These are phyloP conservation scores for Physcomitrellopsis africana DNA, from an alignment of 225 moss, liverwort and hornwort genomes.

Conservation along the genomic window DNA sequence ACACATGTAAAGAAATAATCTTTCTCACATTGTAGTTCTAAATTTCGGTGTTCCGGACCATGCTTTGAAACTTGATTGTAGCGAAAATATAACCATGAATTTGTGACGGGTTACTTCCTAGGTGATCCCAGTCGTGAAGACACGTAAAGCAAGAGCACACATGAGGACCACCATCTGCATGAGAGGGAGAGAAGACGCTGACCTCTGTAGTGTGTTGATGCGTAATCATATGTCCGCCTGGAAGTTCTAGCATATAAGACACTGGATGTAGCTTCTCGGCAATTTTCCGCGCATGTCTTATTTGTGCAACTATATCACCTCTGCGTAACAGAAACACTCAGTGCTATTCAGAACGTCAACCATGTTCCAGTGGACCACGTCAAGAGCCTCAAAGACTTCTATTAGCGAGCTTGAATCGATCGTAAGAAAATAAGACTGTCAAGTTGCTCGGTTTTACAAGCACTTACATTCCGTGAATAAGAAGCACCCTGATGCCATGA, in stretches of 20 bases:
- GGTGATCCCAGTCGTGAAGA: not conserved
- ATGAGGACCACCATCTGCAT: not conserved
- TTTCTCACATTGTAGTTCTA: conserved; percentile 1
- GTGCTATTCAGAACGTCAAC: conserved; percentile 19
- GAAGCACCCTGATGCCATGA: conserved; percentile 64
- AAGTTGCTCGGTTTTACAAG: too few relatives aligned
- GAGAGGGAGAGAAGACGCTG: not conserved
- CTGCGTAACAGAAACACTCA: conserved; percentile 43
- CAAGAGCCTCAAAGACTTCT: not conserved
- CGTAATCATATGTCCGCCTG: conserved; percentile 95
- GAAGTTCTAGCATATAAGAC: conserved; percentile 79
- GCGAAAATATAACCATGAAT: not conserved
- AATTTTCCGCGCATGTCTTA: conserved; percentile 78
- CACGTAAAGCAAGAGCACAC: not conserved
- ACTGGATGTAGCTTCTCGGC: conserved; percentile 80
- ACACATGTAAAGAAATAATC: conserved; percentile 11
- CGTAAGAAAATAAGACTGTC: not conserved
- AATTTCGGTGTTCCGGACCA: not conserved
- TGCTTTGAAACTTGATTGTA: conserved; percentile 4
- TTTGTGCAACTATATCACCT: conserved; percentile 91
- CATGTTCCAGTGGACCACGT: conserved; percentile 2
- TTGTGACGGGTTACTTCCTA: conserved; percentile 10
- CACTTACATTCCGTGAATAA: conserved; percentile 88
- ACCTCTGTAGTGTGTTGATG: conserved; percentile 83
- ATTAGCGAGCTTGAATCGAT: conserved; percentile 13